Percentiles rank a stretch among this genome's conserved stretches.
Evolutionary conservation across 805 yeast species (phyloP).

Genomic region (Cyberlindnera lachancei): DNA sequence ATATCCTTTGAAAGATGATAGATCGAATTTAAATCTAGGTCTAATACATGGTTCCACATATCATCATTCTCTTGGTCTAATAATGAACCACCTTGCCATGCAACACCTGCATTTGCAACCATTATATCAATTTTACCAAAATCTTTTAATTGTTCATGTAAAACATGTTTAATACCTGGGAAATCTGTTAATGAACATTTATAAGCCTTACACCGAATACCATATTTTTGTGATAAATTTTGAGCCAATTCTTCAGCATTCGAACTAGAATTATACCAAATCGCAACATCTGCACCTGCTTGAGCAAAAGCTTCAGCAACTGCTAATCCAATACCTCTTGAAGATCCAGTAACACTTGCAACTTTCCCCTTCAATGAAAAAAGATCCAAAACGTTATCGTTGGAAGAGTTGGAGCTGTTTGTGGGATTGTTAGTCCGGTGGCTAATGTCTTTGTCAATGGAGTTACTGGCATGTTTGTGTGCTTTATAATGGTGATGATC

Average conservation of each 20-base stretch:
- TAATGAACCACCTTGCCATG: conserved; percentile 66
- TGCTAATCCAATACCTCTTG: conserved; percentile 76
- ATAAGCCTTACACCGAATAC: conserved; percentile 58
- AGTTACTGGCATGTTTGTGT: conserved; percentile 1
- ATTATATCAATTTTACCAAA: conserved; percentile 72
- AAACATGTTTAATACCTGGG: conserved; percentile 21
- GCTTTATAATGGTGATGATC: too few relatives aligned
- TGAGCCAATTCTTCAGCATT: conserved; percentile 32
- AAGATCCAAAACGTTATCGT: conserved; percentile 51
- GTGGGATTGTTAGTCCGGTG: conserved; percentile 31
- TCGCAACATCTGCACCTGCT: conserved; percentile 82
- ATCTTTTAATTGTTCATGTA: conserved; percentile 43
- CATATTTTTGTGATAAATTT: conserved; percentile 53
- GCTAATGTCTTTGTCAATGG: conserved; percentile 18
- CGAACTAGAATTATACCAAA: conserved; percentile 23
- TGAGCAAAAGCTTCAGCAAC: conserved; percentile 82
- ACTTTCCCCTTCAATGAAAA: conserved; percentile 81
- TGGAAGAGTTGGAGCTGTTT: conserved; percentile 42
- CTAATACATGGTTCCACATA: conserved; percentile 67
- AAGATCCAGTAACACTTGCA: conserved; percentile 78
- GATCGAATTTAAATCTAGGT: conserved; percentile 72
- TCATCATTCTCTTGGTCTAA: conserved; percentile 36
- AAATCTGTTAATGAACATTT: conserved; percentile 27
- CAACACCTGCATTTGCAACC: conserved; percentile 87
- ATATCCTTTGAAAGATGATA: conserved; percentile 72